Base-by-base conservation (phyloP, 495 filamentous ascomycete genomes). In the Polyplosphaeria fusca region DNA sequence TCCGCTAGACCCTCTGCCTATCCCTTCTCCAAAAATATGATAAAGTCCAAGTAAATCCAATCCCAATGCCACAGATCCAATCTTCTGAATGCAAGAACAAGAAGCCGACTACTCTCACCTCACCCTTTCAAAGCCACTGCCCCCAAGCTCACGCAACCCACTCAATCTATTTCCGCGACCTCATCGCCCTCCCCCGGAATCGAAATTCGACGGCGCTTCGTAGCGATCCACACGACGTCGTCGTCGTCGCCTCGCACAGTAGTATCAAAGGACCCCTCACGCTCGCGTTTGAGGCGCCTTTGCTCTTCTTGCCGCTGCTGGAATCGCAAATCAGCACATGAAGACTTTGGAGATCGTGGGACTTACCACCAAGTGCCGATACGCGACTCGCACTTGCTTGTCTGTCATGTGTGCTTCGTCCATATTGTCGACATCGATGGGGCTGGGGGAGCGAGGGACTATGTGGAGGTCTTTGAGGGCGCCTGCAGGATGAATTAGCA, bases 401-500 rank as follows among this genome's bases (percentile, higher is more conserved):
- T 22, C 5, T 14, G 11, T 46, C 43, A 46, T 24, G 5, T 26
- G 18, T 9, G 47, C 38, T 5, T 12, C 20, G 4, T 25, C 20
- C 23, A 38, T 12, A 4, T 53, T 18, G 20, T 32, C 25, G 26
- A 38, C 27, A 5, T 25, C 26, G 20, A 11, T n/a, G 4, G 52
- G 52, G 16, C 13, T 47, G 3, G 52, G 52, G 19, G 52, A 37
- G 4, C 52, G 42, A 14, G 24, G 43, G 25, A 56, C 23, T 5
- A 56, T 22, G 5, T 27, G n/a, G n/a, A 47, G 20, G 14, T 11
- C 27, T 26, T 56, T 48, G 24, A 56, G 52, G 12, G 44, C 26
- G 2, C 12, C 52, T 56, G 18, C 19, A 47, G 30, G 24, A 40
- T 42, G 9, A n/a, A n/a, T n/a, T n/a, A 51, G 28, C 23, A 51